Evolutionary conservation across 176 grass and related monocot genomes (phyloP).

Genomic region (Zea luxurians): DNA sequence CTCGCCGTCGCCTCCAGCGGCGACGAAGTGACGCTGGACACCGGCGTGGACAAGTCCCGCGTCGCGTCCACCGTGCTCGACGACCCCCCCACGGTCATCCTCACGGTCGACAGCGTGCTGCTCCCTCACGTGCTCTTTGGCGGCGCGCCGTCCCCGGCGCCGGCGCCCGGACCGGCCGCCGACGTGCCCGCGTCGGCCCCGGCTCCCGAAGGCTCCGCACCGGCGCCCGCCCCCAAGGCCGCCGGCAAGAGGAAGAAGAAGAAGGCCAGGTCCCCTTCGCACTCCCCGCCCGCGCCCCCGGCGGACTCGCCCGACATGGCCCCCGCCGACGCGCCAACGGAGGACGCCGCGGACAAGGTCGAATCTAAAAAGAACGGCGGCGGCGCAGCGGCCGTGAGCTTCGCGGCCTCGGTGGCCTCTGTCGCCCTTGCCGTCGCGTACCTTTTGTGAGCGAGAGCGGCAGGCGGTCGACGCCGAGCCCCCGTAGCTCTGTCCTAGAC

Average conservation of each 20-base stretch:
- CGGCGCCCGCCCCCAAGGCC: conserved; percentile 42
- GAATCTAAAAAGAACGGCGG: conserved; percentile 34
- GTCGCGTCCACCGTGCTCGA: conserved; percentile 84
- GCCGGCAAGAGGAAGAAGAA: conserved; percentile 48
- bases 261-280: conserved; percentile 49
- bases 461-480: conserved; percentile 25
- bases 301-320: conserved; percentile 47
- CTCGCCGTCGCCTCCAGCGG: conserved; percentile 71
- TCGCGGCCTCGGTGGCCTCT: conserved; percentile 28
- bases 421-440: conserved; percentile 13
- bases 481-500: neutral
- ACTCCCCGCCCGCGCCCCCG: conserved; percentile 71
- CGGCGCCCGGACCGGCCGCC: conserved; percentile 39
- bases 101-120: conserved; percentile 76
- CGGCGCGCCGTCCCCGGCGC: conserved; percentile 50
- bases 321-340: conserved; percentile 55
- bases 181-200: conserved; percentile 37
- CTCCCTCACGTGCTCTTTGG: conserved; percentile 72
- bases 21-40: conserved; percentile 82
- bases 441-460: conserved; percentile 42
- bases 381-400: neutral
- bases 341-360: conserved; percentile 40
- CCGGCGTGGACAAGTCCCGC: conserved; percentile 80
- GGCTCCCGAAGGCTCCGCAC: conserved; percentile 16
- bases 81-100: conserved; percentile 65